Evolutionary conservation across 768 basidiomycete genomes (phyloP).

Genomic region (Xerocomellus dryophilus): DNA sequence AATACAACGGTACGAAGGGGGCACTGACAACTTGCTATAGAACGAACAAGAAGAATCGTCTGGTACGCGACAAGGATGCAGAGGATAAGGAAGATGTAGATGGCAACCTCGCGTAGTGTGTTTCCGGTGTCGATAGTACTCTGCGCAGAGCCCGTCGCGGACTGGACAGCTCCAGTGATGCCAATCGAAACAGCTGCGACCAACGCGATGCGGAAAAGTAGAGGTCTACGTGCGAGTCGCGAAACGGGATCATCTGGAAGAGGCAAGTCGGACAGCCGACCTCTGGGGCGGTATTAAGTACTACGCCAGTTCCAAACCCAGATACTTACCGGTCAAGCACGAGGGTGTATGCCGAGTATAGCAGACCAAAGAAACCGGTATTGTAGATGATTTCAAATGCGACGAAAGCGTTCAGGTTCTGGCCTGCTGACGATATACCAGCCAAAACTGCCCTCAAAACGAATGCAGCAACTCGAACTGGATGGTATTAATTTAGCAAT

Average conservation of each 20-base stretch:
- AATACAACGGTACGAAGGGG: not conserved
- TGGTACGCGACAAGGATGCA: constrained; percentile 27
- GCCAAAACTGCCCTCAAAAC: constrained; percentile 30
- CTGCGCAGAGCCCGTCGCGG: constrained; percentile 9
- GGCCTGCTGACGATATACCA: constrained; percentile 16
- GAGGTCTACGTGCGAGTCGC: constrained; percentile 19
- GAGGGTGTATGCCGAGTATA: constrained; percentile 35
- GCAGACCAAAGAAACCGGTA: constrained; percentile 35
- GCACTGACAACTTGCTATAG: constrained; percentile 13
- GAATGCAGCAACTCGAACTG: constrained; percentile 34
- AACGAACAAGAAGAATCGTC: constrained; percentile 23
- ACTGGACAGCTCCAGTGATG: constrained; percentile 26
- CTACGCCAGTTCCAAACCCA: not conserved
- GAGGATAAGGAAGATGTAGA: constrained; percentile 30
- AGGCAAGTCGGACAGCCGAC: constrained; percentile 24
- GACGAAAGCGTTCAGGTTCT: constrained; percentile 24
- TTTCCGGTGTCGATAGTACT: constrained; percentile 12
- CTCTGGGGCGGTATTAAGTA: constrained; percentile 7
- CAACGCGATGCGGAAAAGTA: constrained; percentile 25
- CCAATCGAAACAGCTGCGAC: constrained; percentile 24
- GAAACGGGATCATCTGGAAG: constrained; percentile 22
- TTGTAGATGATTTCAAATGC: constrained; percentile 34
- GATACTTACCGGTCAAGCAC: constrained; percentile 30
- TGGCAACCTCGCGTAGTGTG: constrained; percentile 23
- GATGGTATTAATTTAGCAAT: not conserved